A percentile compares a stretch with the other conserved stretches of the same genome.
Evolutionary conservation across 192 early-diverging fungal genomes (phyloP).

Genomic region (Coemansia sp.): DNA sequence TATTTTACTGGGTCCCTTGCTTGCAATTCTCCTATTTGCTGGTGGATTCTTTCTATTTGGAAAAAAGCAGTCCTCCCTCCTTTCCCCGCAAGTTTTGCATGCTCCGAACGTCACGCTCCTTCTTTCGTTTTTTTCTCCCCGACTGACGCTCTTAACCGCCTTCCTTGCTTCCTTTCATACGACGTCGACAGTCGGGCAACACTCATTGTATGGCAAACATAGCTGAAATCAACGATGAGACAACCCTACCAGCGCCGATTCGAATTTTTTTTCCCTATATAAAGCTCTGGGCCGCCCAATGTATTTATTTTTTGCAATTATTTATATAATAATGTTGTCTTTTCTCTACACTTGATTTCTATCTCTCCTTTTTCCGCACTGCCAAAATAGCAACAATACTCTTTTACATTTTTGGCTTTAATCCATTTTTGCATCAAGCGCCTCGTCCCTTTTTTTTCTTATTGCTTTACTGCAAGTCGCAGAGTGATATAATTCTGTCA

Average conservation of each 20-base stretch:
- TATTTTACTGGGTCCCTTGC: not conserved
- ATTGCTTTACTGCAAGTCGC: not conserved
- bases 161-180: not conserved
- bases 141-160: not conserved
- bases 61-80: not conserved
- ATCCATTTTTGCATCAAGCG: not conserved
- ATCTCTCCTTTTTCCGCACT: not conserved
- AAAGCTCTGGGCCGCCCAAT: not conserved
- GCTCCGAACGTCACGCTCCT: slow-evolving; percentile 4
- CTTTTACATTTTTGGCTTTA: not conserved
- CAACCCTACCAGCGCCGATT: not conserved
- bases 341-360: not conserved
- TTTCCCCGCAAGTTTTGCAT: not conserved
- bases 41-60: not conserved
- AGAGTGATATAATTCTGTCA: not conserved
- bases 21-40: slow-evolving; percentile 9
- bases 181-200: not conserved
- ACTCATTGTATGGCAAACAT: not conserved
- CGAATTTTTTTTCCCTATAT: not conserved
- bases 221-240: not conserved
- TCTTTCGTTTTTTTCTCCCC: not conserved
- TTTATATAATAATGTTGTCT: not conserved
- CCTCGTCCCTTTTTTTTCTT: not conserved
- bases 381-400: not conserved
- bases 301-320: not conserved